These are phyloP conservation scores for Mycena indigotica DNA, from an alignment of 768 basidiomycete species.

Conservation along the genomic window DNA sequence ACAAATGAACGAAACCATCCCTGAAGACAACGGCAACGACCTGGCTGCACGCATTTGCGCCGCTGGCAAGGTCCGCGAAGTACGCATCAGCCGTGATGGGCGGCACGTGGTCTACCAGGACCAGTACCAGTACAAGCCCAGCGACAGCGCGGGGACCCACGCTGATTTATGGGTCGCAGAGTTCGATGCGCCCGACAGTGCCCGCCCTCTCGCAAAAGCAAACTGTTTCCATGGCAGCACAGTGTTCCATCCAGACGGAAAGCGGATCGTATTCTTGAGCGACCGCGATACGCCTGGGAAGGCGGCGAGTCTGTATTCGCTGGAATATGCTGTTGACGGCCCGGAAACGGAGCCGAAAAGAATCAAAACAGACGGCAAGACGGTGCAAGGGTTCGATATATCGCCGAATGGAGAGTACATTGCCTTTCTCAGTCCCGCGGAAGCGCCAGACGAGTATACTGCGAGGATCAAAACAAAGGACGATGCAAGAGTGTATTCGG, in stretches of 20 bases:
- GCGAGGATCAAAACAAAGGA: conserved; percentile 23
- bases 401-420: conserved; percentile 35
- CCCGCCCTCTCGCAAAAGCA: conserved; percentile 32
- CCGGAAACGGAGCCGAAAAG: conserved; percentile 10
- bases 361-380: conserved; percentile 22
- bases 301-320: conserved; percentile 24
- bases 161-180: conserved; percentile 36
- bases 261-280: conserved; percentile 32
- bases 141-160: conserved; percentile 14
- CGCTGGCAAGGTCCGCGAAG: conserved; percentile 35
- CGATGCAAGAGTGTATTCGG: conserved; percentile 32
- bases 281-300: conserved; percentile 34
- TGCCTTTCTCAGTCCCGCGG: conserved; percentile 31
- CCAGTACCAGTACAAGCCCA: conserved; percentile 32
- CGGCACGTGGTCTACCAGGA: conserved; percentile 34
- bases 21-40: conserved; percentile 1
- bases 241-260: conserved; percentile 36
- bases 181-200: conserved; percentile 28
- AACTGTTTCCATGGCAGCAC: conserved; percentile 32
- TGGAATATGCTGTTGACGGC: conserved; percentile 15
- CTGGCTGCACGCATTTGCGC: conserved; percentile 30
- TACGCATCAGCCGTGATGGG: conserved; percentile 36
- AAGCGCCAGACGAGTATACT: conserved; percentile 14
- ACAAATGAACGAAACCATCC: background rate
- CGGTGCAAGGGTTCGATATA: conserved; percentile 33